Base-by-base conservation (phyloP, 2,329 filamentous ascomycete species). In the Ilyonectria mors-panacis region DNA sequence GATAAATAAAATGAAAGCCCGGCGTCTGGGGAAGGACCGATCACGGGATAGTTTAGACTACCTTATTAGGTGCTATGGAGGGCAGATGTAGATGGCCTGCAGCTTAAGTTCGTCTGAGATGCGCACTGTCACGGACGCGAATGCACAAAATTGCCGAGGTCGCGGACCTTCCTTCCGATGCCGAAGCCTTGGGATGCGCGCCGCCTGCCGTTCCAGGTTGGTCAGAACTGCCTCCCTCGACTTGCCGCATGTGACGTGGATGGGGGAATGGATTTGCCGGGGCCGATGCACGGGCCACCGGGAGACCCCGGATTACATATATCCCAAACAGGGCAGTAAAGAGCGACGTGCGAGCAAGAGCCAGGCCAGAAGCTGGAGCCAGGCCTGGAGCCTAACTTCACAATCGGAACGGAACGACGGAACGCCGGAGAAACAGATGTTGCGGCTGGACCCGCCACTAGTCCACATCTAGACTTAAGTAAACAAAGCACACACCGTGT, bases 401-500 rank as follows among this genome's bases (percentile, higher is more conserved):
- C 30, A 12, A 33, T 67, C 71, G 73, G 73, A 63, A 15, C 26
- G 26, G 26, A 26, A 26, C 26, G 4, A 4, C 71, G 73, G 73
- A 63, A 15, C 21, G 33, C 67, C 63, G 73, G 73, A 76, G 69
- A 76, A 76, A 73, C 67, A 63, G 44, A 71, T 71, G 54, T 68
- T 72, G 73, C 73, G 73, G 50, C 28, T 28, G 56, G 33, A 39
- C 42, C 26, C 15, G 17, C 28, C 59, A 67, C 76, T 78, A 78
- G 65, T 54, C 76, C 68, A 17, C 45, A 67, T 69, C 5, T 44
- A 68, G 74, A 26, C 7, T 61, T 60, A 78, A 78, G 75, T 79
- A 78, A 79, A 79, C 77, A 79, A 73, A 68, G 50, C 59, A 42
- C 59, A 42, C 63, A 63, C 71, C 67, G 45, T 39, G 45, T 66